Conservation (phyloP, 352 stramenopile genomes). For the Pythium myriotylum region DNA sequence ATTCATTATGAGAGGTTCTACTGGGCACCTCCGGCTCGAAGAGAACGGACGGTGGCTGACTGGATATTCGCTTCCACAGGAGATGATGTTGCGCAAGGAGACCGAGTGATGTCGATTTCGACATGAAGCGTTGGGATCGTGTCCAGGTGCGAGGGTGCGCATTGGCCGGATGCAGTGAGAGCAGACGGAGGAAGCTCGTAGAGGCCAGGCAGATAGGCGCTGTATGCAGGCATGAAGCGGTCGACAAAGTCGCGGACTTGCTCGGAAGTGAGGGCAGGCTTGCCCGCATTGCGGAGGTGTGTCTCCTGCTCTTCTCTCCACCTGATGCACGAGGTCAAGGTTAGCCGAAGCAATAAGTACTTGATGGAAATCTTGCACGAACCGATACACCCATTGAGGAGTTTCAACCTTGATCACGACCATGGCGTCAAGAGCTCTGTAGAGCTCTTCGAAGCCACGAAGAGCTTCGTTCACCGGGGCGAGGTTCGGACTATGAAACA, state of each 20-base stretch:
- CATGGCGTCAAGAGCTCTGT: conserved; percentile 65
- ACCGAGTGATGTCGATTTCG: conserved; percentile 50
- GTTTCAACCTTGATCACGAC: conserved; percentile 78
- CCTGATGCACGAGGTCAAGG: conserved; percentile 30
- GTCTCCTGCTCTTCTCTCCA: conserved; percentile 84
- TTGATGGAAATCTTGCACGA: neutral
- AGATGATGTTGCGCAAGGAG: conserved; percentile 28
- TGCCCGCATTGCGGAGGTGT: conserved; percentile 57
- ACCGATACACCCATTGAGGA: conserved; percentile 85
- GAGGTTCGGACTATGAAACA: conserved; percentile 46
- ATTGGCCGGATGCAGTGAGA: neutral
- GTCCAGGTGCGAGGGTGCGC: conserved; percentile 23
- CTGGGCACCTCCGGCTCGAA: too few species aligned
- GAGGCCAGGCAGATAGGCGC: conserved; percentile 60
- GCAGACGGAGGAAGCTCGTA: conserved; percentile 34
- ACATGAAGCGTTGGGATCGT: conserved; percentile 56
- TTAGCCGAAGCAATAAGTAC: neutral
- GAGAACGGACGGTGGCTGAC: conserved; percentile 14
- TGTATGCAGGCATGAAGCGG: conserved; percentile 86
- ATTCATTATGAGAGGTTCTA: conserved; percentile 19
- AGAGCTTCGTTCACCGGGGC: conserved; percentile 69
- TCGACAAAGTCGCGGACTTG: conserved; percentile 87
- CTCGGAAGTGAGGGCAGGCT: conserved; percentile 58
- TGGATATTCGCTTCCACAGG: conserved; percentile 60
- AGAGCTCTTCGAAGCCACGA: conserved; percentile 60